A percentile compares a stretch with the other conserved stretches of the same genome.
Conservation (phyloP, 768 basidiomycete genomes). For the Russula virescens region DNA sequence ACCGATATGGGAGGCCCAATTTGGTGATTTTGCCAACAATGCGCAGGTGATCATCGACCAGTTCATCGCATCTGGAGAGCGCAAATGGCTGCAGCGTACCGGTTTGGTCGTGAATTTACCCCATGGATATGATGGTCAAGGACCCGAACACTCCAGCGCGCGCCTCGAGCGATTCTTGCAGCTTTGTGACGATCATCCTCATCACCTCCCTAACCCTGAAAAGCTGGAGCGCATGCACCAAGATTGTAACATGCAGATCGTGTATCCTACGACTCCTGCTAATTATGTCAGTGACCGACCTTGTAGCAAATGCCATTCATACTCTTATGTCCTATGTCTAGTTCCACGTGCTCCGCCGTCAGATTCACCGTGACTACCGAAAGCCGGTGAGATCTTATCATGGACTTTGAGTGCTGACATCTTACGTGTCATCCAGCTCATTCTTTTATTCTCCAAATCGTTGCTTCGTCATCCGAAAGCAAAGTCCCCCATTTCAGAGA, state of each 20-base stretch:
- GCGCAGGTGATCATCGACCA: constrained; percentile 98
- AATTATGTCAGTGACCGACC: constrained; percentile 63
- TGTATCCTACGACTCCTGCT: constrained; percentile 94
- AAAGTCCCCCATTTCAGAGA: constrained; percentile 79
- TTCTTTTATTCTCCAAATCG: constrained; percentile 96
- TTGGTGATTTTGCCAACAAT: constrained; percentile 97
- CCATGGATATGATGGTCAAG: constrained; percentile 98
- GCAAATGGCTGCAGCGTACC: constrained; percentile 94
- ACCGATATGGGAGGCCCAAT: constrained; percentile 98
- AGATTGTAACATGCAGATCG: constrained; percentile 99
- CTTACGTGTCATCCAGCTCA: constrained; percentile 45
- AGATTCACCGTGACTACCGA: constrained; percentile 96
- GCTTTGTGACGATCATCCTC: constrained; percentile 95
- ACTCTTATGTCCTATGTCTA: constrained; percentile 28
- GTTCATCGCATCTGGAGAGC: constrained; percentile 94
- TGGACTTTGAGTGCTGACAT: constrained; percentile 1
- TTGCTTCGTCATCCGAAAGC: constrained; percentile 93
- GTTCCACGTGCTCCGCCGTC: constrained; percentile 97
- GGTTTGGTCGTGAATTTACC: constrained; percentile 86
- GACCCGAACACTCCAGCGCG: constrained; percentile 96
- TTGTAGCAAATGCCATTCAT: constrained; percentile 12
- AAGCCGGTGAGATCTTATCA: constrained; percentile 66
- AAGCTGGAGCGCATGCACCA: constrained; percentile 95
- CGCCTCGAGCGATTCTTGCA: constrained; percentile 95
- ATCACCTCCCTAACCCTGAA: constrained; percentile 79